A percentile compares a stretch with the other conserved stretches of the same genome.
Evolutionary conservation across 2,329 filamentous ascomycete species (phyloP).

Genomic region (Zymoseptoria passerinii): DNA sequence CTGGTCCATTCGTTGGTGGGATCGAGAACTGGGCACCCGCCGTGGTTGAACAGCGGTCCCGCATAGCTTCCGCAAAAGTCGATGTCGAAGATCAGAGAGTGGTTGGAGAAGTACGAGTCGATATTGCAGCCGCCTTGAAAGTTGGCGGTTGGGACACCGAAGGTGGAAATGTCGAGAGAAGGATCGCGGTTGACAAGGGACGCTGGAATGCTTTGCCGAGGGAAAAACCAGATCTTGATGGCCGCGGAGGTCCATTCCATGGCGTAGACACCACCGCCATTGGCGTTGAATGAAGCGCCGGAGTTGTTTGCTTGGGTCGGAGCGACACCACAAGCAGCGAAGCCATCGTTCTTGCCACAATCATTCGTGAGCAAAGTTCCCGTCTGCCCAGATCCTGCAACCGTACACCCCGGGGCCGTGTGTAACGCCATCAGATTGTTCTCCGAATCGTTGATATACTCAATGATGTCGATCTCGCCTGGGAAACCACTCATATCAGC

Average conservation of each 20-base stretch:
- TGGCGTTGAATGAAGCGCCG: constrained; percentile 25
- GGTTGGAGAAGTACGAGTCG: constrained; percentile 30
- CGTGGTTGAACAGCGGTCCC: constrained; percentile 24
- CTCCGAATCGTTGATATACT: constrained; percentile 26
- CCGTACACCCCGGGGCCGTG: constrained; percentile 24
- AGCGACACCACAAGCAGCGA: not conserved
- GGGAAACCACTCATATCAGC: too few species aligned
- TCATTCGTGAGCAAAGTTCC: constrained; percentile 21
- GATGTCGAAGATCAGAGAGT: constrained; percentile 34
- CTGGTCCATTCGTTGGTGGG: constrained; percentile 11
- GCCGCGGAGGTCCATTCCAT: constrained; percentile 30
- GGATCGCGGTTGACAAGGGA: constrained; percentile 34
- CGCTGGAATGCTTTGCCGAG: constrained; percentile 26
- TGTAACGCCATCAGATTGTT: constrained; percentile 28
- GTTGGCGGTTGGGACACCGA: constrained; percentile 56
- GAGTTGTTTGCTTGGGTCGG: constrained; percentile 26
- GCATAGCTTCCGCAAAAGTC: constrained; percentile 35
- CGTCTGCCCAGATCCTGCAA: constrained; percentile 25
- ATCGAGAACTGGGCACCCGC: constrained; percentile 24
- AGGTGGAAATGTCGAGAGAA: constrained; percentile 51
- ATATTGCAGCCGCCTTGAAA: constrained; percentile 43
- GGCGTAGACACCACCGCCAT: constrained; percentile 29
- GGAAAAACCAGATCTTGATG: constrained; percentile 31
- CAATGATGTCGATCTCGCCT: constrained; percentile 30
- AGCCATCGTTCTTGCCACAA: constrained; percentile 16